Conservation (phyloP, 164 flowering plant genomes). For the Magnolia kwangsiensis region DNA sequence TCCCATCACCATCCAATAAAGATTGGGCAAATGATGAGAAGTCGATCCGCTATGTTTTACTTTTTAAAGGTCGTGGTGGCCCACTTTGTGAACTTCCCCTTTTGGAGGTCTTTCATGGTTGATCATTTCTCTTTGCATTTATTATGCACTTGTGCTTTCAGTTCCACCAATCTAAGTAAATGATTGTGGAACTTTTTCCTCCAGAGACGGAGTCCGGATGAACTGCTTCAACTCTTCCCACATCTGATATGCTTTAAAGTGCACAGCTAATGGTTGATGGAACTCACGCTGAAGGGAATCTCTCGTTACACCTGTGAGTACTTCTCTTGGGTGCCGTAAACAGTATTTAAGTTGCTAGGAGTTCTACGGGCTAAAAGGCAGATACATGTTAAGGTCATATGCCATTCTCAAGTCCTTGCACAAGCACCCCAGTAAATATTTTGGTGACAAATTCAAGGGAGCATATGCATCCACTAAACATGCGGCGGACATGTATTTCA, state of each 20-base stretch:
- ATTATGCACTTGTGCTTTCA: too few relatives aligned
- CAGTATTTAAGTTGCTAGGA: background rate
- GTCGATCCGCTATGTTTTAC: background rate
- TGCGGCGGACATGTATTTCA: background rate
- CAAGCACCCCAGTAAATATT: background rate
- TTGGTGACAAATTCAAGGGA: background rate
- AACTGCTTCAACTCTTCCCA: conserved; percentile 70
- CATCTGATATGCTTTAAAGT: conserved; percentile 73
- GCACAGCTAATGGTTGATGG: conserved; percentile 52
- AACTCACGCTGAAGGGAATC: background rate
- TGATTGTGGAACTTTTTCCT: conserved; percentile 7
- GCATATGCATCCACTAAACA: background rate
- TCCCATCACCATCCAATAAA: too few relatives aligned
- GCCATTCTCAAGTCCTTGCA: background rate
- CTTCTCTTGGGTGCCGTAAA: background rate
- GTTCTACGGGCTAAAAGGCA: background rate
- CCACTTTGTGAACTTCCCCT: too few relatives aligned
- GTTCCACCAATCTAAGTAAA: background rate
- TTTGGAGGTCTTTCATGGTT: too few relatives aligned
- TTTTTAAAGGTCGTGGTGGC: background rate
- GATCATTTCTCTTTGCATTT: too few relatives aligned
- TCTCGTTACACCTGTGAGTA: too few relatives aligned
- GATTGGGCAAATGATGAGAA: background rate
- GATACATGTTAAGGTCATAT: background rate
- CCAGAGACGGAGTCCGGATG: conserved; percentile 68